Base-by-base conservation (phyloP, 2,329 filamentous ascomycete genomes). In the Graphium sp. region DNA sequence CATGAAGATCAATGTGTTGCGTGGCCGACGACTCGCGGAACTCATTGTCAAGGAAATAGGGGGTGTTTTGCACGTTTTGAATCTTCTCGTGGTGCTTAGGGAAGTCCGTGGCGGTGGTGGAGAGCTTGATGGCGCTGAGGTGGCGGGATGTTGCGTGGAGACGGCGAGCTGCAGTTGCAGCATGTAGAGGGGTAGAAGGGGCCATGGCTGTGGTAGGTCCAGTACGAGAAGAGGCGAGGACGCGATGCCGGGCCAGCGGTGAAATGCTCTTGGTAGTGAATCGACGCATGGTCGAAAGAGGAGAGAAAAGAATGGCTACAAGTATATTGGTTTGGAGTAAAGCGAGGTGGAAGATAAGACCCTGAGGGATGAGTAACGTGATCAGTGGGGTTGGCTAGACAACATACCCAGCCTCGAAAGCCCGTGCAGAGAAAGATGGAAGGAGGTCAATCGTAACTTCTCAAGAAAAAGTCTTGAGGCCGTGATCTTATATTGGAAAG, bases 31-130 rank as follows among this genome's bases (percentile, higher is more conserved):
- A 85, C 28, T 64, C 53, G 31, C 74, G 56, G 47, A 87, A 84
- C 49, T 77, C 56, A 56, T 89, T 89, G 61, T 89, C 68, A 40
- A 89, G 48, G 50, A 89, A 89, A 59, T 79, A 84, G 17, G 73
- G 76, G 10, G 81, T 87, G 48, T 85, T 69, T 41, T 65, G 54
- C 21, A 77, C 72, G 34, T 67, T 52, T 39, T 65, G 44, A 41
- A 83, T 73, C 55, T 71, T 72, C 30, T 78, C 74, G 56, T 89
- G 81, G 14, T 62, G 71, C 31, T 61, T 76, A 16, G 76, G 78
- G 50, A 75, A 87, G 47, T 54, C 63, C 26, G 62, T 62, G 8
- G 67, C 56, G 13, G 62, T 66, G 31, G 62, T 68, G 24, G 61
- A 56, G 30, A 72, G 52, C 11, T 60, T 58, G 26, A 56, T 56